These are phyloP conservation scores for Caryopteris hybrid DNA, from an alignment of 305 asterid genomes.

Conservation along the genomic window DNA sequence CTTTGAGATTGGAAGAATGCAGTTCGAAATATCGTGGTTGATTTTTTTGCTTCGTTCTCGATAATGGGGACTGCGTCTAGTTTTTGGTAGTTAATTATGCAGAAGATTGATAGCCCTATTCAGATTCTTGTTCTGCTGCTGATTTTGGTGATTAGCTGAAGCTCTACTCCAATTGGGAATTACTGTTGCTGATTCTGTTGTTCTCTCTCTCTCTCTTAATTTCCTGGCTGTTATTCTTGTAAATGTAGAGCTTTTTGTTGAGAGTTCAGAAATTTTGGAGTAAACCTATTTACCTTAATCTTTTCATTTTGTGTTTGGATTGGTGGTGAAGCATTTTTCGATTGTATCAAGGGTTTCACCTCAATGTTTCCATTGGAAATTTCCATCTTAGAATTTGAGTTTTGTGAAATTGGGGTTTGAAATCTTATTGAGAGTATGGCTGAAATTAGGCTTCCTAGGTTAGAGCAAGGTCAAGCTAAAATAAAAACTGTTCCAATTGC, in stretches of 20 bases:
- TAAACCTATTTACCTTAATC: not conserved
- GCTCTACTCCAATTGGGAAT: not conserved
- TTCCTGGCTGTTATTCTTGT: not conserved
- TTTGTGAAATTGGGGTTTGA: conserved; percentile 21
- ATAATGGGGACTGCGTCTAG: not conserved
- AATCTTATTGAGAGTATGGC: conserved; percentile 50
- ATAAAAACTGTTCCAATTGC: conserved; percentile 86
- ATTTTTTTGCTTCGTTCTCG: conserved; percentile 10
- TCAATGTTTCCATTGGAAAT: conserved; percentile 22
- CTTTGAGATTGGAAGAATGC: not conserved
- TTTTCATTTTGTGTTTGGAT: not conserved
- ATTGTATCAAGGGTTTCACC: not conserved
- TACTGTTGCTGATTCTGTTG: not conserved
- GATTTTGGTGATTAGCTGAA: conserved; percentile 2
- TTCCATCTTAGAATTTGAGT: conserved; percentile 16
- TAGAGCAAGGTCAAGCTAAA: conserved; percentile 72
- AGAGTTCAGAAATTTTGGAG: not conserved
- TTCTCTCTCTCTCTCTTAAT: not conserved
- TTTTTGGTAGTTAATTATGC: not conserved
- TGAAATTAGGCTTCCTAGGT: conserved; percentile 59
- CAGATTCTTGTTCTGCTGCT: not conserved
- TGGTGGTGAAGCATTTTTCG: not conserved
- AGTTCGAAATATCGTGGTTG: not conserved
- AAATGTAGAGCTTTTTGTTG: not conserved
- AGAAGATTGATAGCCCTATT: not conserved